Evolutionary conservation across 2,329 filamentous ascomycete genomes (phyloP).

Genomic region (Alternaria atra): DNA sequence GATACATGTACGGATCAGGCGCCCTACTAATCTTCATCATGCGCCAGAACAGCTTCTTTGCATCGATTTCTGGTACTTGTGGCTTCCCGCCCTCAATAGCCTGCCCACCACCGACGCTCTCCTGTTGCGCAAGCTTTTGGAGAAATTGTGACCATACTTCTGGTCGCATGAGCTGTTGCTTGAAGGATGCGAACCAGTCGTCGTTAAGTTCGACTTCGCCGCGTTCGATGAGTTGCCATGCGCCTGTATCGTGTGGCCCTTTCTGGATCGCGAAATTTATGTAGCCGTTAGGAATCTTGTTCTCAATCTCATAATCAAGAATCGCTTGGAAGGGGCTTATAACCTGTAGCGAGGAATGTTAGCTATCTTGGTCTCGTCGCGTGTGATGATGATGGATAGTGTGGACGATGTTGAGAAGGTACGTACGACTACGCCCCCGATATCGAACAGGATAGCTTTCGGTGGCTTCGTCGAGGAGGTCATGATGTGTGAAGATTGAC

Average conservation of each 20-base stretch:
- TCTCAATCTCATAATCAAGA: constrained; percentile 81
- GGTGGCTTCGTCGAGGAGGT: constrained; percentile 19
- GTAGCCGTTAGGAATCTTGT: constrained; percentile 85
- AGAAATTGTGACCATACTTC: constrained; percentile 73
- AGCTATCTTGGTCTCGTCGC: not conserved
- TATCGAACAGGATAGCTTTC: constrained; percentile 77
- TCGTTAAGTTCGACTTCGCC: constrained; percentile 80
- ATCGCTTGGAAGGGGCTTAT: constrained; percentile 92
- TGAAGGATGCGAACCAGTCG: constrained; percentile 79
- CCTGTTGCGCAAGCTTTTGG: constrained; percentile 34
- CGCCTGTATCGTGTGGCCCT: constrained; percentile 74
- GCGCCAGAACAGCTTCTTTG: constrained; percentile 81
- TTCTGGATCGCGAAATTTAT: constrained; percentile 89
- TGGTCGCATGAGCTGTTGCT: constrained; percentile 72
- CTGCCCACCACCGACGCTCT: constrained; percentile 41
- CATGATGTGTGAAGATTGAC: constrained; percentile 15
- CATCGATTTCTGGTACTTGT: constrained; percentile 76
- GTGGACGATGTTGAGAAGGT: not conserved
- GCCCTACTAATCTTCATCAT: constrained; percentile 82
- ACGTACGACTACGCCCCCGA: constrained; percentile 95
- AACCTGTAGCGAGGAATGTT: constrained; percentile 65
- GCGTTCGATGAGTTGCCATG: constrained; percentile 88
- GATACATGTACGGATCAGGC: constrained; percentile 88
- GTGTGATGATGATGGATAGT: not conserved
- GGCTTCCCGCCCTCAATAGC: constrained; percentile 54